phyloP scores from a whole-genome alignment of 1,139 yeast genomes.

The Lizanozyma gosingica region DNA sequence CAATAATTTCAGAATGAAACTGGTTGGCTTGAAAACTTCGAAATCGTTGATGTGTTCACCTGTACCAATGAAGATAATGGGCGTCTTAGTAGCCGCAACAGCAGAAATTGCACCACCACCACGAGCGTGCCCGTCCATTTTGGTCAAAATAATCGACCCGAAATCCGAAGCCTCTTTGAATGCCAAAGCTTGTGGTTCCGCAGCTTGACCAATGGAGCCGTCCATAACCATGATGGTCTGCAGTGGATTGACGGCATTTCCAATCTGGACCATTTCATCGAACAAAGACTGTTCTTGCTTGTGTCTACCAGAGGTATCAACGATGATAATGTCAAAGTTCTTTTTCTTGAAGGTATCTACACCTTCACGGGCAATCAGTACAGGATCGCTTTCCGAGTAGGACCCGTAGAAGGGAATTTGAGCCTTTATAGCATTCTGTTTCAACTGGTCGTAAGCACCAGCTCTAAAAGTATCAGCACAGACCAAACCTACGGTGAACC shows the following conservation, averaged over 20 bases:
- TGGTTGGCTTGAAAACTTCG: slow-evolving; percentile 83
- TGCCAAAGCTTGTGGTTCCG: slow-evolving; percentile 89
- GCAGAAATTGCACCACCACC: slow-evolving; percentile 99
- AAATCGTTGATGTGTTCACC: slow-evolving; percentile 95
- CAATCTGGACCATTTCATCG: slow-evolving; percentile 90
- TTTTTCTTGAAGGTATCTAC: slow-evolving; percentile 87
- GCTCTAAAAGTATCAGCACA: slow-evolving; percentile 99
- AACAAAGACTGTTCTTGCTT: slow-evolving; percentile 89
- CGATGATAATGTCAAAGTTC: slow-evolving; percentile 86
- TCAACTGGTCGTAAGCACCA: slow-evolving; percentile 97
- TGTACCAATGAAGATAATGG: slow-evolving; percentile 95
- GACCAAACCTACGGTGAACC: slow-evolving; percentile 89
- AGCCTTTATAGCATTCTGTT: slow-evolving; percentile 94
- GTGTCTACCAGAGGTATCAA: slow-evolving; percentile 97
- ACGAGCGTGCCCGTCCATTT: slow-evolving; percentile 98
- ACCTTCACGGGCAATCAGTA: slow-evolving; percentile 84
- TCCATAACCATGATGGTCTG: slow-evolving; percentile 97
- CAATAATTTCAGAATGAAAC: slow-evolving; percentile 78
- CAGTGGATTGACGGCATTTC: slow-evolving; percentile 76
- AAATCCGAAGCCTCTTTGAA: slow-evolving; percentile 89
- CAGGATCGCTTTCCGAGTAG: slow-evolving; percentile 93
- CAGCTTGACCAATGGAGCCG: slow-evolving; percentile 97
- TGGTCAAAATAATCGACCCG: slow-evolving; percentile 91
- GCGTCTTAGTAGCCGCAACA: slow-evolving; percentile 93
- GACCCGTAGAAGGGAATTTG: slow-evolving; percentile 92